Conservation (phyloP, 805 yeast genomes). For the Kluyveromyces nonfermentans region DNA sequence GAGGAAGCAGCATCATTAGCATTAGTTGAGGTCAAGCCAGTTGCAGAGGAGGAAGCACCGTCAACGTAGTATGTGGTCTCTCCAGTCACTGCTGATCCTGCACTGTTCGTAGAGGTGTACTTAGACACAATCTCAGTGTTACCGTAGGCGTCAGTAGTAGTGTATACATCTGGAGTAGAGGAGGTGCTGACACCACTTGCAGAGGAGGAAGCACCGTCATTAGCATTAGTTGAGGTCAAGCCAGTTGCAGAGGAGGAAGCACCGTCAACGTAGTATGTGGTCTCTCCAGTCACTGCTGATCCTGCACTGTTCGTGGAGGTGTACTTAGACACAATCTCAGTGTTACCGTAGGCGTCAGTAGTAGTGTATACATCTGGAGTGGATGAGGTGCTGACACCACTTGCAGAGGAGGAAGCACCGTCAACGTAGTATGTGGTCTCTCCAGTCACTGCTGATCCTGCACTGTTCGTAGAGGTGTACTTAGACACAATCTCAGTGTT, state of each 20-base stretch:
- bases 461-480: not conserved
- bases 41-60: not conserved
- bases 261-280: not conserved
- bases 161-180: not conserved
- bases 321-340: slow-evolving; percentile 1
- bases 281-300: not conserved
- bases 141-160: too few relatives aligned
- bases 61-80: too few relatives aligned
- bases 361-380: slow-evolving; percentile 1
- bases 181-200: too few relatives aligned
- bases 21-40: not conserved
- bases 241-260: not conserved
- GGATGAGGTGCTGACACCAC: not conserved
- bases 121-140: too few relatives aligned
- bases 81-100: too few relatives aligned
- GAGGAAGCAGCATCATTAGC: not conserved
- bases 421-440: slow-evolving; percentile 1
- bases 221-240: not conserved
- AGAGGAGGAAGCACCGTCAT: not conserved
- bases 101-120: too few relatives aligned
- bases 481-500: slow-evolving; percentile 1
- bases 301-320: slow-evolving; percentile 1
- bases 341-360: not conserved
- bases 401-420: not conserved
- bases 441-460: not conserved